These are phyloP conservation scores for Areca catechu DNA, from an alignment of 176 grass and related monocot species.

Conservation along the genomic window DNA sequence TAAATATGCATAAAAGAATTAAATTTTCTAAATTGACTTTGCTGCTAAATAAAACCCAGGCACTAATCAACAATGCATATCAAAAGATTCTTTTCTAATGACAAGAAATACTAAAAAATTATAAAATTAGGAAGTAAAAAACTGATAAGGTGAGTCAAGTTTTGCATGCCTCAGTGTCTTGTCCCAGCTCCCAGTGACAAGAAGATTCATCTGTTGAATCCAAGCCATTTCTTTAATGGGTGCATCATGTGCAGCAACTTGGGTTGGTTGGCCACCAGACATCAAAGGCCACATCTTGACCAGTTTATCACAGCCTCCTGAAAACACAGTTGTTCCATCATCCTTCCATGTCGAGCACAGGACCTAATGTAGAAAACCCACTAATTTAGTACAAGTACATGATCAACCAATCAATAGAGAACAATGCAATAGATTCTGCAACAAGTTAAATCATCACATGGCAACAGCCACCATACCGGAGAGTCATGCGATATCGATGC, in stretches of 20 bases:
- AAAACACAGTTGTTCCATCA: constrained; percentile 81
- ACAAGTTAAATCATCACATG: no score
- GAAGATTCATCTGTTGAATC: constrained; percentile 92
- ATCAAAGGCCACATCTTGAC: constrained; percentile 94
- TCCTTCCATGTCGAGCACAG: constrained; percentile 96
- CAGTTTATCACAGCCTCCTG: constrained; percentile 84
- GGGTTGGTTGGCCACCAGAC: constrained; percentile 68
- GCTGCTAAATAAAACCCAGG: no score
- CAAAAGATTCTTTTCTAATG: no score
- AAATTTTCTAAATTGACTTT: no score
- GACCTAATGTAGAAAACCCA: constrained; percentile 40
- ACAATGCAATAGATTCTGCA: no score
- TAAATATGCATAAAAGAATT: no score
- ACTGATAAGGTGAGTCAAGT: not conserved
- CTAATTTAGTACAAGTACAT: constrained; percentile 11
- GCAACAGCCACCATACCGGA: constrained; percentile 33
- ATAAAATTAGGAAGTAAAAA: no score
- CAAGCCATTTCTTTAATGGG: constrained; percentile 74
- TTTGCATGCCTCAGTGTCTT: constrained; percentile 59
- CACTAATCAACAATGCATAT: no score
- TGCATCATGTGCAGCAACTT: constrained; percentile 79
- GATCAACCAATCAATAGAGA: not conserved
- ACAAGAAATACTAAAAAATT: no score
- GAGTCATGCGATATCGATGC: constrained; percentile 86
- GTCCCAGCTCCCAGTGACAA: constrained; percentile 91